Evolutionary conservation across 129 eudicot genomes (phyloP).

Genomic region (Artemisia tridentata): DNA sequence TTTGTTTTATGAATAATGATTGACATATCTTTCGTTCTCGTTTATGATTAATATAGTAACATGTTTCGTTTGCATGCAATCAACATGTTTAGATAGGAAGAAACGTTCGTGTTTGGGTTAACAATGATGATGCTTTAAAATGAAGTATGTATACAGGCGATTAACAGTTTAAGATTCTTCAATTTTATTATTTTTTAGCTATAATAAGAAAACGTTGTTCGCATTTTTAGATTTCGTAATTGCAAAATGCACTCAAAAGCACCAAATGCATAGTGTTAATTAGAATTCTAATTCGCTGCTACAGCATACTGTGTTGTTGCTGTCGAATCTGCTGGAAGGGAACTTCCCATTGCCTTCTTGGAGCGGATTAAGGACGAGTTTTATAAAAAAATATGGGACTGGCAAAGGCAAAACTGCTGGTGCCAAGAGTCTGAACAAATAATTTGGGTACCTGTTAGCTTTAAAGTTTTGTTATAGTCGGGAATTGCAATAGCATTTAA

Average conservation of each 20-base stretch:
- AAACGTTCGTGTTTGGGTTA: background rate
- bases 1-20: background rate
- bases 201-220: background rate
- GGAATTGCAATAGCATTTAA: too few relatives aligned
- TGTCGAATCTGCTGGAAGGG: constrained; percentile 74
- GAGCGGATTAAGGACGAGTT: constrained; percentile 81
- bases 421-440: constrained; percentile 62
- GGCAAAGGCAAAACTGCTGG: constrained; percentile 80
- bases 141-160: background rate
- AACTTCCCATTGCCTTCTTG: constrained; percentile 72
- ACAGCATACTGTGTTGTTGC: constrained; percentile 84
- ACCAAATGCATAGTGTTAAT: background rate
- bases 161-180: background rate
- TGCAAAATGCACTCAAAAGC: background rate
- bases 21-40: background rate
- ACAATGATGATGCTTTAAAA: background rate
- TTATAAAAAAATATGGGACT: constrained; percentile 56
- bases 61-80: background rate
- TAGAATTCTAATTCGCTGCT: constrained; percentile 11
- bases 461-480: too few relatives aligned
- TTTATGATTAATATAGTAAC: background rate
- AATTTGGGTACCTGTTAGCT: constrained; percentile 86
- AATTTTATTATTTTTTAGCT: background rate
- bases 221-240: background rate
- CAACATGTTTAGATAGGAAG: background rate